Percentiles rank a stretch among this genome's conserved stretches.
These are phyloP conservation scores for Acacia crassicarpa DNA, from an alignment of 306 rosid species.

Conservation along the genomic window DNA sequence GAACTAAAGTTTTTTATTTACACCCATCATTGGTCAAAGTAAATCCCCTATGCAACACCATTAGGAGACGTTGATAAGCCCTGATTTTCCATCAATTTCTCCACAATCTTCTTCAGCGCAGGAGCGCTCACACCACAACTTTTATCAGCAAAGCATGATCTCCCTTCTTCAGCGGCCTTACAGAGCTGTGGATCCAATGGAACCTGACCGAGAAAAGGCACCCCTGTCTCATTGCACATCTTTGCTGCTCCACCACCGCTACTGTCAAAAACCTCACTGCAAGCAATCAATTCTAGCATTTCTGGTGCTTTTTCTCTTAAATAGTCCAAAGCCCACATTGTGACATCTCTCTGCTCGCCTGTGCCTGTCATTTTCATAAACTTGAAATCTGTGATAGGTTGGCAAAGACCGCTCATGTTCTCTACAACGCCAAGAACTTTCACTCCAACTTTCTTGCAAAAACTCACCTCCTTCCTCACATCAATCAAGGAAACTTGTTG, in stretches of 20 bases:
- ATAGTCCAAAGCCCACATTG: constrained; percentile 60
- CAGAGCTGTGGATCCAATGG: constrained; percentile 92
- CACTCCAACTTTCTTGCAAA: constrained; percentile 85
- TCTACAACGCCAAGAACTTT: constrained; percentile 85
- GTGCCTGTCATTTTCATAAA: constrained; percentile 52
- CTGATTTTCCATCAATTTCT: constrained; percentile 55
- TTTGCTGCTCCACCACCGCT: constrained; percentile 80
- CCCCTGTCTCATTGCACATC: constrained; percentile 82
- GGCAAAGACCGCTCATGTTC: constrained; percentile 88
- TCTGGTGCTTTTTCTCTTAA: constrained; percentile 74
- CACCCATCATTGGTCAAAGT: constrained; percentile 2
- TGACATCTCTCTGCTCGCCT: constrained; percentile 75
- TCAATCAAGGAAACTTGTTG: constrained; percentile 89
- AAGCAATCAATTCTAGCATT: constrained; percentile 55
- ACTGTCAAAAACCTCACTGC: constrained; percentile 82
- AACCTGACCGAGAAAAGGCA: constrained; percentile 84
- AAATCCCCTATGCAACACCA: constrained; percentile 42
- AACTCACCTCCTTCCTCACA: constrained; percentile 84
- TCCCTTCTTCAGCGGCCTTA: constrained; percentile 93
- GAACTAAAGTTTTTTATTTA: not conserved
- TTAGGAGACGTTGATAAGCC: constrained; percentile 45
- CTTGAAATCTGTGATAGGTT: constrained; percentile 63
- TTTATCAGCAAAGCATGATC: constrained; percentile 76
- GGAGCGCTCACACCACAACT: constrained; percentile 65
- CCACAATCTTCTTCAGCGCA: constrained; percentile 72